Base-by-base conservation (phyloP, 306 rosid genomes). In the Hippophae gyantsensis region DNA sequence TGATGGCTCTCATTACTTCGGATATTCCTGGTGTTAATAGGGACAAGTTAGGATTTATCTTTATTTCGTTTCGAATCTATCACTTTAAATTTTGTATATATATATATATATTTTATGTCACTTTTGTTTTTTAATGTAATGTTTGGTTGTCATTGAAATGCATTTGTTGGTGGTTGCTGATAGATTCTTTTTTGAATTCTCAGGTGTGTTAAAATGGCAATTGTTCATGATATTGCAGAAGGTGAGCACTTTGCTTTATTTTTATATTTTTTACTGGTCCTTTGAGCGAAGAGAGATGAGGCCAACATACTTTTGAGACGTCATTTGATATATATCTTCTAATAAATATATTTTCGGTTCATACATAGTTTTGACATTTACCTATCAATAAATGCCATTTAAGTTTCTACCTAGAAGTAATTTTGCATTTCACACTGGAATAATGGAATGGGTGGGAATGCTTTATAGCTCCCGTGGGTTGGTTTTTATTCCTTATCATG, bases 211-310 rank as follows among this genome's bases (percentile, higher is more conserved):
- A 90, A 87, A 80, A 79, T 90, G 78, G 98, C 98, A 47, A 74
- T 90, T 83, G 98, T 90, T 60, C 98, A 87, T 46, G 96, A 87
- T 58, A 85, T 90, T 60, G 92, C 95, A 7, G 95, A 87, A 83
- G 96, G 98, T 87, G 69, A 57, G 62, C 3, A 32, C 38, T 48
- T 56, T 14, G 23, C 60, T 43, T 53, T 52, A 32, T 38, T 12
- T 23, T 41, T 9, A 9, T 18, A 52, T 53, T 54, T 5, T 6
- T 12, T 13, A 48, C 48, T 9, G 12, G 14, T 10, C 14, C 13
- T 48, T 10, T 10, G 50, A 46, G 50, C 7, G 7, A 32, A 32
- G 38, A 4, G 38, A 32, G 38, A 32, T 32, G 3, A 32, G 38
- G 38, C 38, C 38, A 32, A 32, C 0, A 32, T 32, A 32, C 38